phyloP scores from a whole-genome alignment of 2,329 filamentous ascomycete genomes.

The Paracoccidioides lutzii region DNA sequence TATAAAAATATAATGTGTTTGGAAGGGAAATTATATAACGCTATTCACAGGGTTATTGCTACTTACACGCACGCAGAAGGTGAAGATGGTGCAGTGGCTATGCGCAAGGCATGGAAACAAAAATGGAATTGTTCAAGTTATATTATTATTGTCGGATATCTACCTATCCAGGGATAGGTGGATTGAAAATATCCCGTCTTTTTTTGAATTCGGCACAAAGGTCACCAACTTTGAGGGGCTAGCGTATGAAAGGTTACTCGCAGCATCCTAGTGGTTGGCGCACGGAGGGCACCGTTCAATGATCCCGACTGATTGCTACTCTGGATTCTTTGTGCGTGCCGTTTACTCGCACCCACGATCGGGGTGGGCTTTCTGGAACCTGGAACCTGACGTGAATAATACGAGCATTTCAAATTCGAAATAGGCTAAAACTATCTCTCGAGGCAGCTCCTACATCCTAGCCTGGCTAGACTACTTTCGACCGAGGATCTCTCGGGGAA shows the following conservation, averaged over 20 bases:
- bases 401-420: constrained; percentile 18
- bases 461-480: constrained; percentile 1
- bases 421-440: constrained; percentile 8
- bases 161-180: not conserved
- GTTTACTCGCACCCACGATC: constrained; percentile 14
- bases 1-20: not conserved
- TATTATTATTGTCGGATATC: not conserved
- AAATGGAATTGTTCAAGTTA: not conserved
- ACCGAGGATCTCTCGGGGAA: not conserved
- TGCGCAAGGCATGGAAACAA: not conserved
- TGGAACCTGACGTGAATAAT: constrained; percentile 14
- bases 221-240: not conserved
- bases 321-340: constrained; percentile 17
- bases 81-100: not conserved
- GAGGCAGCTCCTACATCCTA: not conserved
- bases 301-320: constrained; percentile 14
- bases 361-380: constrained; percentile 6
- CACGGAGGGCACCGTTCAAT: constrained; percentile 1
- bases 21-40: not conserved
- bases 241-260: constrained; percentile 5
- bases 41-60: not conserved
- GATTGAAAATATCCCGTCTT: not conserved
- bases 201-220: constrained; percentile 1
- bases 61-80: not conserved
- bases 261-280: not conserved